Percentiles rank a stretch among this genome's conserved stretches.
These are phyloP conservation scores for Zangia roseola DNA, from an alignment of 768 basidiomycete species.

Conservation along the genomic window DNA sequence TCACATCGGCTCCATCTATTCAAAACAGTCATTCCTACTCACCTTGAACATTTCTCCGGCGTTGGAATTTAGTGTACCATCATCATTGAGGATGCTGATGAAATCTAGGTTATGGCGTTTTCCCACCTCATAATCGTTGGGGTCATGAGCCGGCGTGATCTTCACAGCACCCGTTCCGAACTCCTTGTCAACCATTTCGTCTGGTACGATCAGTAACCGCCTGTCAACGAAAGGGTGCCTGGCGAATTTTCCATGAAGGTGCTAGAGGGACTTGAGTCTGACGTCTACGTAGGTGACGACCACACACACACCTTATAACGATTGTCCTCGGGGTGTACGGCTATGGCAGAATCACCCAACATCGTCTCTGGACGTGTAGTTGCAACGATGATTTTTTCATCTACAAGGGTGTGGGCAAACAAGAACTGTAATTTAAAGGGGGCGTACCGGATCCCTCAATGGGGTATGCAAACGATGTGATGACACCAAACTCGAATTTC, in stretches of 20 bases:
- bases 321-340: conserved; percentile 90
- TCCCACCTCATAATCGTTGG: conserved; percentile 95
- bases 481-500: conserved; percentile 94
- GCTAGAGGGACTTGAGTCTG: conserved; percentile 39
- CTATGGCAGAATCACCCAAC: conserved; percentile 96
- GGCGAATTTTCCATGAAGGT: conserved; percentile 92
- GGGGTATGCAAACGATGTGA: conserved; percentile 94
- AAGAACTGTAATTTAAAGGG: background rate
- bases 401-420: conserved; percentile 34
- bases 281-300: background rate
- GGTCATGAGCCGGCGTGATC: conserved; percentile 98
- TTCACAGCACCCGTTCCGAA: conserved; percentile 99
- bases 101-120: conserved; percentile 84
- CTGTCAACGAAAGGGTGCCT: conserved; percentile 87
- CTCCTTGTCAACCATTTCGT: conserved; percentile 87
- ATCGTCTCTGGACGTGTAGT: conserved; percentile 99
- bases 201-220: conserved; percentile 83
- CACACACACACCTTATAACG: conserved; percentile 85
- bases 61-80: conserved; percentile 92
- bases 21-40: conserved; percentile 7
- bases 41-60: conserved; percentile 79
- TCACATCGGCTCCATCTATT: background rate
- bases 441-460: conserved; percentile 78
- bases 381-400: conserved; percentile 89
- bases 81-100: conserved; percentile 93